Evolutionary conservation across 257 asterid genomes (phyloP).

Genomic region (Lycium ferocissimum): DNA sequence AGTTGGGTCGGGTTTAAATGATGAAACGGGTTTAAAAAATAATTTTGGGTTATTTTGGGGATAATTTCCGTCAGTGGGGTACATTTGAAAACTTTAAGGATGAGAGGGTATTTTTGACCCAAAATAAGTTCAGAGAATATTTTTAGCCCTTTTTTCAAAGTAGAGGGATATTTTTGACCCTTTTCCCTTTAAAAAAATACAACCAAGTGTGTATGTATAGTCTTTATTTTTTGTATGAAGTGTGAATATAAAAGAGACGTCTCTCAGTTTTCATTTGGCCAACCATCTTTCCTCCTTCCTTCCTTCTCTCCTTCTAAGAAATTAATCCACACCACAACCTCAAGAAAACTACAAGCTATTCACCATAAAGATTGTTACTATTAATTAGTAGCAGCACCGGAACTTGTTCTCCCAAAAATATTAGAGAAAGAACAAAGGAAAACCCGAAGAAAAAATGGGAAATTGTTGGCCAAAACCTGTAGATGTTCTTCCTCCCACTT

Average conservation of each 20-base stretch:
- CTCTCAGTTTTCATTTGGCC: background rate
- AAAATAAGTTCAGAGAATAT: too few species aligned
- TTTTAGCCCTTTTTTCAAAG: too few species aligned
- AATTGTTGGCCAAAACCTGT: constrained; percentile 56
- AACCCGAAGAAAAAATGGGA: constrained; percentile 40
- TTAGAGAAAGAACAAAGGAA: background rate
- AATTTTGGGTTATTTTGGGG: too few species aligned
- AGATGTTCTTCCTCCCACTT: constrained; percentile 33
- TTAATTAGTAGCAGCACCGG: background rate
- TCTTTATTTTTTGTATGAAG: background rate
- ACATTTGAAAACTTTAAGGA: too few species aligned
- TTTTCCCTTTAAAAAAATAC: too few species aligned
- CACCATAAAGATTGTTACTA: background rate
- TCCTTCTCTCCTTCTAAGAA: constrained; percentile 40
- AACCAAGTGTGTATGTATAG: background rate
- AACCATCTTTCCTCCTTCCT: constrained; percentile 5
- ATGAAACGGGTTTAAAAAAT: too few species aligned
- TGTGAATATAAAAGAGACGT: constrained; percentile 14
- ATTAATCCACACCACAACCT: background rate
- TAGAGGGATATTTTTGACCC: too few species aligned
- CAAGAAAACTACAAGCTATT: background rate
- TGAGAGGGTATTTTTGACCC: too few species aligned
- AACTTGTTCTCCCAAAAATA: background rate
- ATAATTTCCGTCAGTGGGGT: too few species aligned
- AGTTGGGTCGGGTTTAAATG: too few species aligned